Percentiles rank a stretch among this genome's conserved stretches.
Evolutionary conservation across 192 early-diverging fungal species (phyloP).

Genomic region (Coemansia sp.): DNA sequence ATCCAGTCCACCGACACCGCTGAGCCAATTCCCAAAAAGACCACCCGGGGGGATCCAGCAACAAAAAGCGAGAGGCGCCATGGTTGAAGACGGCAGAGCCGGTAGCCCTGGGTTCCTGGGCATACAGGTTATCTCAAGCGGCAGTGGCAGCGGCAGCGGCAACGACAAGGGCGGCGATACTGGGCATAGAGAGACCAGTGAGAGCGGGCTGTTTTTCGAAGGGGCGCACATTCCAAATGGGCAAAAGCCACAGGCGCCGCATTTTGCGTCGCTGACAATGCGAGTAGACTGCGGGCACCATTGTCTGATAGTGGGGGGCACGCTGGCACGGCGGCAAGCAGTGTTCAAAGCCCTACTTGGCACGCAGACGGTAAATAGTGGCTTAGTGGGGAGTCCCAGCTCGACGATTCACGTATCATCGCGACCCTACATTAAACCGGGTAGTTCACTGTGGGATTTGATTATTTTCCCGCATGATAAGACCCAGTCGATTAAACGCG

Average conservation of each 20-base stretch:
- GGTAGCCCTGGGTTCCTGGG: conserved; percentile 3
- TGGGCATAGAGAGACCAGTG: conserved; percentile 11
- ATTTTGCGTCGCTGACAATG: conserved; percentile 24
- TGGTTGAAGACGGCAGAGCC: neutral
- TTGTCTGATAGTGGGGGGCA: conserved; percentile 29
- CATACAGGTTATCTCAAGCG: conserved; percentile 7
- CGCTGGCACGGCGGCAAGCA: conserved; percentile 11
- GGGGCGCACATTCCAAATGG: conserved; percentile 1
- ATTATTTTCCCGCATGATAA: conserved; percentile 50
- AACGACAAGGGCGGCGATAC: neutral
- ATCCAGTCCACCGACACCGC: neutral
- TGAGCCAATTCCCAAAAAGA: neutral
- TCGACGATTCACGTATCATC: neutral
- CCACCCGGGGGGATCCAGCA: neutral
- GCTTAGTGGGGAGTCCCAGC: conserved; percentile 8
- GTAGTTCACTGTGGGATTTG: conserved; percentile 49
- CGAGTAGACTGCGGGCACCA: conserved; percentile 33
- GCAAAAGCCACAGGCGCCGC: conserved; percentile 2
- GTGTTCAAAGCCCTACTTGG: conserved; percentile 21
- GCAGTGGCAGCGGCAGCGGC: neutral
- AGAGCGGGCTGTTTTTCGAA: conserved; percentile 1
- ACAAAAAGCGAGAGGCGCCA: neutral
- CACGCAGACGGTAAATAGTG: conserved; percentile 1
- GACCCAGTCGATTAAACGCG: conserved; percentile 26
- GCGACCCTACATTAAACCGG: conserved; percentile 22